Percentiles rank a stretch among this genome's conserved stretches.
Conservation (phyloP, 305 asterid genomes). For the Fraxinus baroniana region DNA sequence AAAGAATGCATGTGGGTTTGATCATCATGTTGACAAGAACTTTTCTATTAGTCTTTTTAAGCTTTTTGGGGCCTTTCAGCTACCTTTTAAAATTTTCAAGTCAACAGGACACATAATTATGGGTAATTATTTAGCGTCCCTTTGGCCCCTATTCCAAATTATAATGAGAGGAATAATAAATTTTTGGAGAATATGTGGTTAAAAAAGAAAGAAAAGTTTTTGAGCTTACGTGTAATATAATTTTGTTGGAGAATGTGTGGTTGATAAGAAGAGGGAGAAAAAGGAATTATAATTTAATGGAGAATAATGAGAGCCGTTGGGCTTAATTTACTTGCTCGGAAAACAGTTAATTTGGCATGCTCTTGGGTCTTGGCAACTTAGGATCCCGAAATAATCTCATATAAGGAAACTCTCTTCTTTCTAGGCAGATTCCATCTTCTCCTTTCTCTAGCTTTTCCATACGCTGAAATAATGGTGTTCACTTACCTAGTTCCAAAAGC, state of each 20-base stretch:
- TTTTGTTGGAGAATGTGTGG: too few species aligned
- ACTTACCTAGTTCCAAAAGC: neutral
- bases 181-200: too few species aligned
- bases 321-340: neutral
- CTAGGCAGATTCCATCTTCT: neutral
- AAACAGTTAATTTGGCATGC: neutral
- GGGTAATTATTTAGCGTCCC: neutral
- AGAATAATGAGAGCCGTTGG: too few species aligned
- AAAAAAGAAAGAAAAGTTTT: too few species aligned
- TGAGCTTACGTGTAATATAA: too few species aligned
- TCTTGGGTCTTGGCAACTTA: neutral
- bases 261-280: too few species aligned
- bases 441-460: neutral
- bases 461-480: neutral
- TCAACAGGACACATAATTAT: neutral
- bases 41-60: neutral
- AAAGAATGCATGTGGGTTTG: neutral
- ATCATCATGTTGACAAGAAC: neutral
- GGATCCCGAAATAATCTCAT: neutral
- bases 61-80: neutral
- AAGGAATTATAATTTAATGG: too few species aligned
- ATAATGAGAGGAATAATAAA: too few species aligned
- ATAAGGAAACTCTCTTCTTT: neutral
- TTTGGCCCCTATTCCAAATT: too few species aligned
- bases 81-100: neutral